Conservation (phyloP, 345 rosid genomes). For the Eucalyptus tenuipes region DNA sequence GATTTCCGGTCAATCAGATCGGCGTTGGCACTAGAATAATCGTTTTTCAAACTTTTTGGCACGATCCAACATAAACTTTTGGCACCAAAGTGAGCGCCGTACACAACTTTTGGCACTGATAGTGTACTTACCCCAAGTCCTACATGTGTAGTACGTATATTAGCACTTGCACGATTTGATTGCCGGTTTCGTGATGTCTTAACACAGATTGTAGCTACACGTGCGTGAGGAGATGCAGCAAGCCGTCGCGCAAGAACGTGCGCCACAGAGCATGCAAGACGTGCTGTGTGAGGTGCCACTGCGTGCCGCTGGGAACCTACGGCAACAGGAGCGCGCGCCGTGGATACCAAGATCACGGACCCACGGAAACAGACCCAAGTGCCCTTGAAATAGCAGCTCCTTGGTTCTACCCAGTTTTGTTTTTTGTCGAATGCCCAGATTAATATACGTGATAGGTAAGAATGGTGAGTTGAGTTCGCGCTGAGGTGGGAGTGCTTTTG, state of each 20-base stretch:
- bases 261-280: conserved; percentile 45
- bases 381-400: conserved; percentile 17
- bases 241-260: conserved; percentile 27
- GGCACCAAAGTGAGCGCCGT: too few relatives aligned
- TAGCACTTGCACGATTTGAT: background rate
- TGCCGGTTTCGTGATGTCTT: background rate
- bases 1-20: too few relatives aligned
- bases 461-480: too few relatives aligned
- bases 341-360: conserved; percentile 29
- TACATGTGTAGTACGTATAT: background rate
- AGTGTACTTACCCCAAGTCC: background rate
- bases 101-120: too few relatives aligned
- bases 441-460: too few relatives aligned
- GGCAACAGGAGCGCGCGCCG: conserved; percentile 26
- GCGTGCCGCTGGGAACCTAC: conserved; percentile 49
- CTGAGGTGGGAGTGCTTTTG: too few relatives aligned
- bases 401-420: too few relatives aligned
- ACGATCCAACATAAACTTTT: too few relatives aligned
- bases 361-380: conserved; percentile 31
- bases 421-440: too few relatives aligned
- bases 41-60: too few relatives aligned
- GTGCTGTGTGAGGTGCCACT: conserved; percentile 38
- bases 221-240: conserved; percentile 29
- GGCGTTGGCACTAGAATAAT: too few relatives aligned
- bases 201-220: conserved; percentile 15